Base-by-base conservation (phyloP, 768 basidiomycete genomes). In the Auricularia cornea region DNA sequence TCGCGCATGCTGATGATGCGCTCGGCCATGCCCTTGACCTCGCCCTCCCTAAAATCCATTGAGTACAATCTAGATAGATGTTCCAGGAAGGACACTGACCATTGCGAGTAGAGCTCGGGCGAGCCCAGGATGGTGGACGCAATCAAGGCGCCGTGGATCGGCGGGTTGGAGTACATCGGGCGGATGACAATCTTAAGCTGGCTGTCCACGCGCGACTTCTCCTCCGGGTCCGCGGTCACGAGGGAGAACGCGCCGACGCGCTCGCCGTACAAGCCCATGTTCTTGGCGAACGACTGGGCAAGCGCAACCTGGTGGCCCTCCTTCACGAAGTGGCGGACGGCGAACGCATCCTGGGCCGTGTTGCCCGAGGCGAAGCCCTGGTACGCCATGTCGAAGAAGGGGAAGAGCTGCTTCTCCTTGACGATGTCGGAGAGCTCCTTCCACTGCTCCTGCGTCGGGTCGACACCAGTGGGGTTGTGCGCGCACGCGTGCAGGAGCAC, bases 381-480 rank as follows among this genome's bases (percentile, higher is more conserved):
- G 80, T 99, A 99, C 18, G 97, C 96, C 94, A 98, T 98, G 77
- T 99, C 97, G 75, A 98, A 98, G 86, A 98, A 94, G 60, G 96
- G 91, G 86, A 98, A 96, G 69, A 96, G 84, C 67, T 86, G 84
- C 80, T 85, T 92, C 79, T 93, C 89, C 72, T 91, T 87, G 68
- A 96, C 77, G 64, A 98, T 80, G 69, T 93, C 83, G 51, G 91
- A 93, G 66, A 99, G 86, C 73, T 91, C 84, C 65, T 81, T 83
- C 97, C 97, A 99, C 78, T 99, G 94, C 59, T 86, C 87, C 26
- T 82, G 84, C 11, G 95, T 97, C 32, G 94, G 95, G 78, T 99
- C 97, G 68, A 98, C 84, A 66, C 97, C 96, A 40, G 94, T 95
- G n/a, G 96, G 96, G 78, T 99, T 99, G 82, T 98, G 94, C 30